Evolutionary conservation across 2,329 filamentous ascomycete genomes (phyloP).

Genomic region (Nemania sp.): DNA sequence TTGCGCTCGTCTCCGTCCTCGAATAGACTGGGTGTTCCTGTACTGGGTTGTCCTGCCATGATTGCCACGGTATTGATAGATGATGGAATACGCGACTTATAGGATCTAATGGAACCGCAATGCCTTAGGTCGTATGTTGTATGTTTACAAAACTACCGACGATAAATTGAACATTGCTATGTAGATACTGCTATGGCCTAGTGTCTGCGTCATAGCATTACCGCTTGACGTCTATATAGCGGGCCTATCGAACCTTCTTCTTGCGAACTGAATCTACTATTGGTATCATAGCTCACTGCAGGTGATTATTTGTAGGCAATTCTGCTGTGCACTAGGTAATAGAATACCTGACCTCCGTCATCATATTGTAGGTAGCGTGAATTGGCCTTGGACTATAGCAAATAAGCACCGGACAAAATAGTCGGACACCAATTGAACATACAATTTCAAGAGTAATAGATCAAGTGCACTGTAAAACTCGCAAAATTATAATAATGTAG

Average conservation of each 20-base stretch:
- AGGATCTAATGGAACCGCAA: neutral
- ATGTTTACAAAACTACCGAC: too few species aligned
- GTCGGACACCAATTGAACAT: too few species aligned
- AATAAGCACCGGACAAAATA: too few species aligned
- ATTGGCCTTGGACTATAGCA: too few species aligned
- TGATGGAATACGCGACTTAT: neutral
- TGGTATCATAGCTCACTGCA: neutral
- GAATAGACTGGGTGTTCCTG: slow-evolving; percentile 24
- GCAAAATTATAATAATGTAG: too few species aligned
- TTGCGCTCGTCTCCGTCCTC: slow-evolving; percentile 31
- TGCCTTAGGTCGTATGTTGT: neutral
- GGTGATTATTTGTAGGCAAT: too few species aligned
- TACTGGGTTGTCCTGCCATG: slow-evolving; percentile 15
- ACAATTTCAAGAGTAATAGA: too few species aligned
- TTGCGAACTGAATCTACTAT: neutral
- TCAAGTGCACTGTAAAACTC: too few species aligned
- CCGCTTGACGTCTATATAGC: slow-evolving; percentile 16
- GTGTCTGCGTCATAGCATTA: slow-evolving; percentile 16
- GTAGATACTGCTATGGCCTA: neutral
- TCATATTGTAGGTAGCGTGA: too few species aligned
- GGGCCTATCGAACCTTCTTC: slow-evolving; percentile 4
- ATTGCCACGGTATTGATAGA: neutral
- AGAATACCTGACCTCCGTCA: too few species aligned
- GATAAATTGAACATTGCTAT: neutral
- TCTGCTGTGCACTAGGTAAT: too few species aligned